A percentile compares a stretch with the other conserved stretches of the same genome.
These are phyloP conservation scores for Chlorella sp. DNA, from an alignment of 139 green algal genomes.

Conservation along the genomic window DNA sequence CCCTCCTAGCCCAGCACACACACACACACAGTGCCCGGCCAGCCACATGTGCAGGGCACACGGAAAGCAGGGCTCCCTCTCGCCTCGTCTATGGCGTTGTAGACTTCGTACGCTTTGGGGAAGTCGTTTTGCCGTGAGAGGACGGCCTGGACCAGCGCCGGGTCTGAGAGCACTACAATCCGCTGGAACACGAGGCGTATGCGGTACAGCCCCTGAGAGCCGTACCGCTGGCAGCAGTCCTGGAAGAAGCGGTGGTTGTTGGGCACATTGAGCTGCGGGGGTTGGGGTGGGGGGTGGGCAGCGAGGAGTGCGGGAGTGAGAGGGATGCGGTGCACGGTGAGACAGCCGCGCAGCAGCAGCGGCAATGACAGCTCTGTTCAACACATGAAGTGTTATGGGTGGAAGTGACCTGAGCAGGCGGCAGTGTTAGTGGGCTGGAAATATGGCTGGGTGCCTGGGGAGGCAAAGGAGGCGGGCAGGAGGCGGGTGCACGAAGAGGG, in stretches of 20 bases:
- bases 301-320: background rate
- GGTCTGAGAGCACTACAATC: conserved; percentile 2
- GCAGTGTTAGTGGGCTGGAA: too few species aligned
- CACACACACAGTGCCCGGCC: too few species aligned
- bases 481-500: too few species aligned
- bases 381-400: too few species aligned
- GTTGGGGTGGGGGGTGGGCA: background rate
- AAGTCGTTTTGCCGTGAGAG: background rate
- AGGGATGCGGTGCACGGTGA: background rate
- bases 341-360: too few species aligned
- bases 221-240: background rate
- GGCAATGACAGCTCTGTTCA: too few species aligned
- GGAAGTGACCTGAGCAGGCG: too few species aligned
- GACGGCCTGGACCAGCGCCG: background rate
- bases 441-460: background rate
- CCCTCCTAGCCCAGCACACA: too few species aligned
- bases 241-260: conserved; percentile 12
- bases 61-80: too few species aligned
- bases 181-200: background rate
- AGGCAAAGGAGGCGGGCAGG: background rate
- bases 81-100: background rate
- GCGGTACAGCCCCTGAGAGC: background rate
- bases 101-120: background rate
- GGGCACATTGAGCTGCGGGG: background rate
- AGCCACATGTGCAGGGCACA: too few species aligned